Base-by-base conservation (phyloP, 1,284 basidiomycete genomes). In the Puccinia horiana region DNA sequence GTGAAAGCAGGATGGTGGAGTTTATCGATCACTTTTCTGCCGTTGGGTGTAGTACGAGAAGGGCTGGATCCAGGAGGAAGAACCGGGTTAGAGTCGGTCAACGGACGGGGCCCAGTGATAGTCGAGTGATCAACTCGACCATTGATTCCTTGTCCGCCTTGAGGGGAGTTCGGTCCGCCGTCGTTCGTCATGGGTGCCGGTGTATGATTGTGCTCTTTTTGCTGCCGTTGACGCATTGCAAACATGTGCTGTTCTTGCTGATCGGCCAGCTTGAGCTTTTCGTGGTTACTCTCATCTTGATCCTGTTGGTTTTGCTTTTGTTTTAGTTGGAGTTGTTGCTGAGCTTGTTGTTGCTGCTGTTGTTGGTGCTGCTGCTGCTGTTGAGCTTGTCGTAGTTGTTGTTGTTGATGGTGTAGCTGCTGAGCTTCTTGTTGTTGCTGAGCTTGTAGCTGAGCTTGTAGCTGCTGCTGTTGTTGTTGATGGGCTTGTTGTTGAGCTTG, bases 191-290 rank as follows among this genome's bases (percentile, higher is more conserved):
- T 65, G 16, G 40, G 16, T 16, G 14, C 32, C 4, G 14, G 26
- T 3, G 63, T 9, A 23, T 23, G 11, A 14, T 5, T 32, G 9
- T 1, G 23, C 52, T 74, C 47, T 40, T 56, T 42, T 61, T 76
- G 74, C 32, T 76, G 74, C n/a, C 47, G 74, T 14, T 40, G 74
- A n/a, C 32, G 74, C 35, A 63, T 67, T 20, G 76, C 32, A 42
- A 65, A 47, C 8, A 20, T 29, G n/a, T 69, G 67, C 47, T 73
- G 70, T 18, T 73, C 42, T 20, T 52, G 70, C 44, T 73, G 70
- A 32, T 73, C 44, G 42, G 47, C 70, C 18, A 69, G 47, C 47
- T 73, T 69, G 20, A 37, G 47, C 42, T 73, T 47, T 35, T 73
- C 44, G n/a, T 73, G 70, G 23, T 73, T 40, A 6, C 16, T 18